Percentiles rank a stretch among this genome's conserved stretches.
Evolutionary conservation across 202 grass and related monocot genomes (phyloP).

Genomic region (Tripidium arundinaceum): DNA sequence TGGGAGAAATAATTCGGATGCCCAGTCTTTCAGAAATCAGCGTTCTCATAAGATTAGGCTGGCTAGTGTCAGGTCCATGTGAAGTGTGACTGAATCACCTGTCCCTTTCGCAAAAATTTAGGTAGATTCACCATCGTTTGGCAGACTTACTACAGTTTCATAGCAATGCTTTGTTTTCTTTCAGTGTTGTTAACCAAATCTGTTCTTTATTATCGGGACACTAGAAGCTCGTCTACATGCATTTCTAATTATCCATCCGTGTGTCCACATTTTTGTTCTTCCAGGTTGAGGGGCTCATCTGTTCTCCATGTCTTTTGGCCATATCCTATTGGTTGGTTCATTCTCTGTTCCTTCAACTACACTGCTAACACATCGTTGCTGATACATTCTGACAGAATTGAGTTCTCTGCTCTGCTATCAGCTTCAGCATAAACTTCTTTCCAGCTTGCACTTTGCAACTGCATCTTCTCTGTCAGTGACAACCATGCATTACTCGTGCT

Average conservation of each 20-base stretch:
- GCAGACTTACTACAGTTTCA: conserved; percentile 19
- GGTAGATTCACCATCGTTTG: conserved; percentile 31
- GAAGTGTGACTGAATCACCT: neutral
- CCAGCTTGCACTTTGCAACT: neutral
- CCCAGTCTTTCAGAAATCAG: neutral
- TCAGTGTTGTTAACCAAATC: neutral
- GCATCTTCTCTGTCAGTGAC: conserved; percentile 1
- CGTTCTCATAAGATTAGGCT: neutral
- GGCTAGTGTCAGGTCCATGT: neutral
- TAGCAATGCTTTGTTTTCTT: conserved; percentile 18
- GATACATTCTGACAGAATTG: conserved; percentile 29
- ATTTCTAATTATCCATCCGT: neutral
- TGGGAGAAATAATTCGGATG: conserved; percentile 14
- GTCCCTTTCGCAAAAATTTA: conserved; percentile 23
- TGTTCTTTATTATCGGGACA: no score
- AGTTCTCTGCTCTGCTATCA: conserved; percentile 25
- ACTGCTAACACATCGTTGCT: no score
- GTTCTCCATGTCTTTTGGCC: neutral
- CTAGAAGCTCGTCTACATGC: neutral
- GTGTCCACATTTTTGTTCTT: neutral
- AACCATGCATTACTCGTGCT: conserved; percentile 30
- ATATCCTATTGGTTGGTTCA: no score
- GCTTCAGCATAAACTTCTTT: neutral
- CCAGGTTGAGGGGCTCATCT: neutral
- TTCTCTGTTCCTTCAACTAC: conserved; percentile 4